A percentile compares a stretch with the other conserved stretches of the same genome.
Evolutionary conservation across 129 eudicot species (phyloP).

Genomic region (Smallanthus sonchifolius): DNA sequence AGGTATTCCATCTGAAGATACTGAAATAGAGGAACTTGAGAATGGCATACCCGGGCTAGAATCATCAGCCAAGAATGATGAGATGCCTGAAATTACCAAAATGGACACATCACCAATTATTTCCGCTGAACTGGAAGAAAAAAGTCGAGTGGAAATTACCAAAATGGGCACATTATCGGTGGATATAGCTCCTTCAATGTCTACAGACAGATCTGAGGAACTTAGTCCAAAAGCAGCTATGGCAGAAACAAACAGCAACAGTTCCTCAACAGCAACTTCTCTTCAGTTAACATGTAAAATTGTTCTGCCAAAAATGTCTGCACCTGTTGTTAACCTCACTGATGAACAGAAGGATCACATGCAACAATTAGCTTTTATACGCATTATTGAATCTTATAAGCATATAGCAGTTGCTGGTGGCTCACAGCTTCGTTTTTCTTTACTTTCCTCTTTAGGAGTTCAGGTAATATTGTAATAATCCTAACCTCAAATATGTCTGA

Average conservation of each 20-base stretch:
- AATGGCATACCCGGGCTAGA: slow-evolving; percentile 83
- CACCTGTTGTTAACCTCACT: slow-evolving; percentile 71
- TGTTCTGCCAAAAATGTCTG: slow-evolving; percentile 87
- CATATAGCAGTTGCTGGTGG: slow-evolving; percentile 83
- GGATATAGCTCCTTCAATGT: slow-evolving; percentile 62
- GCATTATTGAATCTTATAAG: slow-evolving; percentile 87
- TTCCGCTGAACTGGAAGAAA: slow-evolving; percentile 50
- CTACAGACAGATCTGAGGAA: slow-evolving; percentile 94
- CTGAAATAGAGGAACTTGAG: slow-evolving; percentile 45
- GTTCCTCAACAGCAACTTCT: slow-evolving; percentile 69
- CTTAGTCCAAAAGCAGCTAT: slow-evolving; percentile 70
- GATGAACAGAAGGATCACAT: slow-evolving; percentile 76
- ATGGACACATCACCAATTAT: slow-evolving; percentile 21
- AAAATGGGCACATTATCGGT: slow-evolving; percentile 33
- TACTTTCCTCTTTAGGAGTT: slow-evolving; percentile 80
- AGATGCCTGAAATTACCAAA: slow-evolving; percentile 34
- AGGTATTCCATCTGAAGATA: slow-evolving; percentile 38
- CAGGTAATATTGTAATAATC: slow-evolving; percentile 69
- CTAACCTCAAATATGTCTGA: slow-evolving; percentile 4
- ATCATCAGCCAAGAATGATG: slow-evolving; percentile 43
- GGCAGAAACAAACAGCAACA: slow-evolving; percentile 47
- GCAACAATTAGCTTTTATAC: slow-evolving; percentile 62
- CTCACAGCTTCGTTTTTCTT: slow-evolving; percentile 69
- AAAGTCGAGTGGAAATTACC: slow-evolving; percentile 52
- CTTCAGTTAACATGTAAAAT: slow-evolving; percentile 46